Evolutionary conservation across 148 eudicot species (phyloP), one percentile per base, ranked within the genome.

Genomic region (Talinum fruticosum): DNA sequence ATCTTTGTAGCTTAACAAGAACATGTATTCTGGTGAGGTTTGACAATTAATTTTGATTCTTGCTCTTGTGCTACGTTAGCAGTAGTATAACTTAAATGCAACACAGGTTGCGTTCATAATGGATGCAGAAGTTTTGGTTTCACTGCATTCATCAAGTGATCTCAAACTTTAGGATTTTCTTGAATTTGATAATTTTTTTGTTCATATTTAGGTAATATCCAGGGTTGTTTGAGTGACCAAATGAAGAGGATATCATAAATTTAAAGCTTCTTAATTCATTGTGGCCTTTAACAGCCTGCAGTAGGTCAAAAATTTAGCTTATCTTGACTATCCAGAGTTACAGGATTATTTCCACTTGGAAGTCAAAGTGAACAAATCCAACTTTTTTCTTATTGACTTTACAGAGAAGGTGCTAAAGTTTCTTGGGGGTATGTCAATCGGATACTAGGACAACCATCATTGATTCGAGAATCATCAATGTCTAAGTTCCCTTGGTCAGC

Each of bases 381-480:
- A 57, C 21, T 10, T 16, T 36, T 68, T 38, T 26, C 65, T 49
- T 19, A 6, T 32, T 80, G 32, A 53, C 33, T 35, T 83, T 80
- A 61, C 91, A 93, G 99, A 89, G 99, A 93, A 90, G 99, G 99
- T 35, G 89, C 99, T 59, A 90, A 91, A 88, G 99, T 96, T 71
- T 86, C 81, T 29, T 96, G 99, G 99, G 97, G 99, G 30, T 93
- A 96, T 80, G 75, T 96, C 75, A 96, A 96, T 79, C 89, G 97
- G 49, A 91, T 93, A 78, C 91, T 96, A 19, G 99, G 99, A 1
- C 97, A 95, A 81, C 99, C 99, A 75, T 95, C 99, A 75, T 82
- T 95, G 67, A 91, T 95, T 79, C 88, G 99, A 71, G 99, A 95
- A 84, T 95, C 99, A 69, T 95, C 99, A 54, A 91, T 95, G 89